Percentiles rank a stretch among this genome's conserved stretches.
These are phyloP conservation scores for Coemansia sp. DNA, from an alignment of 192 early-diverging fungal species.

Conservation along the genomic window DNA sequence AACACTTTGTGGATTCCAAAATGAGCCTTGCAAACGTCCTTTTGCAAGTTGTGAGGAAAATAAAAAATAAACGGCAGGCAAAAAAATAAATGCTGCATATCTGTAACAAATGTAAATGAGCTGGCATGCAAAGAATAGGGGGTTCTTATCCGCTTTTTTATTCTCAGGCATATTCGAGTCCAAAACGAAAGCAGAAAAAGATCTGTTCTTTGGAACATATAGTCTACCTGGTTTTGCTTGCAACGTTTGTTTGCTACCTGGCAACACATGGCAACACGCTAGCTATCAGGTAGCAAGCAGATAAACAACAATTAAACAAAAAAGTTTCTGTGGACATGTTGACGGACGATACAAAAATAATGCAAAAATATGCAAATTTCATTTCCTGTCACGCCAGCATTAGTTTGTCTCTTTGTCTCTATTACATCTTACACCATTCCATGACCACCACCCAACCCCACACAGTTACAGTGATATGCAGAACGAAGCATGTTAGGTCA, in stretches of 20 bases:
- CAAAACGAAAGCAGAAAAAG: no score
- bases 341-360: not conserved
- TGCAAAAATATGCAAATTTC: not conserved
- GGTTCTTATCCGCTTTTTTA: no score
- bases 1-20: not conserved
- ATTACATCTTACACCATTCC: not conserved
- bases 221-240: no score
- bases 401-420: not conserved
- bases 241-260: no score
- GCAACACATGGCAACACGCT: no score
- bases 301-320: no score
- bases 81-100: not conserved
- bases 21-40: not conserved
- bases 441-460: not conserved
- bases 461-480: not conserved
- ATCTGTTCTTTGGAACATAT: no score
- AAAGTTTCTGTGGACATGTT: not conserved
- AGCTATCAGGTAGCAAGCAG: no score
- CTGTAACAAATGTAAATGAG: not conserved
- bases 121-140: not conserved
- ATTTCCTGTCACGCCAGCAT: not conserved
- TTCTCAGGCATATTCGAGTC: no score
- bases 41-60: slow-evolving; percentile 1
- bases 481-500: not conserved
- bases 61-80: not conserved